phyloP scores from a whole-genome alignment of 2,329 filamentous ascomycete species.

The Annulohypoxylon truncatum region DNA sequence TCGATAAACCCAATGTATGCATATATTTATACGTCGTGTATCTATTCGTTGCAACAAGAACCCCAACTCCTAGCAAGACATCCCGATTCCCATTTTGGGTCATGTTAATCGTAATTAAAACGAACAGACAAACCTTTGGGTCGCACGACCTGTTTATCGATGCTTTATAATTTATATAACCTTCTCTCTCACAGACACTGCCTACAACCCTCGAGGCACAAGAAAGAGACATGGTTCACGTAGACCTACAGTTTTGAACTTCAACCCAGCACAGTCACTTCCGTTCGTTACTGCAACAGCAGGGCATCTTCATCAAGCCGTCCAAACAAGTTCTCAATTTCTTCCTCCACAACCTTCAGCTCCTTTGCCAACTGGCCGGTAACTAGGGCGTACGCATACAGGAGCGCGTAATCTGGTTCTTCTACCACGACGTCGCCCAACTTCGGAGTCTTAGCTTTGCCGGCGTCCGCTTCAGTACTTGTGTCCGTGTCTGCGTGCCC shows the following conservation, averaged over 20 bases:
- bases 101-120: background rate
- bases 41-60: background rate
- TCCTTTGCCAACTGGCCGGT: constrained; percentile 75
- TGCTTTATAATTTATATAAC: constrained; percentile 15
- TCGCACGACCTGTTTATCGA: constrained; percentile 1
- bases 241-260: background rate
- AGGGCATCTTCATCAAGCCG: constrained; percentile 70
- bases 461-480: background rate
- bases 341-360: constrained; percentile 68
- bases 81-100: background rate
- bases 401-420: constrained; percentile 86
- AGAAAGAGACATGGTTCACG: background rate
- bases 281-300: constrained; percentile 64
- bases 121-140: background rate
- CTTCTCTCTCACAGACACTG: background rate
- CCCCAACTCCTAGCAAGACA: constrained; percentile 9
- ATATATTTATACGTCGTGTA: constrained; percentile 1
- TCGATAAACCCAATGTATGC: constrained; percentile 4
- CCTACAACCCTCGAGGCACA: background rate
- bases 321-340: constrained; percentile 73
- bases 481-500: constrained; percentile 14
- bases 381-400: constrained; percentile 88
- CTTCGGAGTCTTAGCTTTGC: constrained; percentile 40
- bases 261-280: background rate
- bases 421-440: constrained; percentile 60